Conservation (phyloP, 1,284 basidiomycete species). For the Stereum hirsutum region DNA sequence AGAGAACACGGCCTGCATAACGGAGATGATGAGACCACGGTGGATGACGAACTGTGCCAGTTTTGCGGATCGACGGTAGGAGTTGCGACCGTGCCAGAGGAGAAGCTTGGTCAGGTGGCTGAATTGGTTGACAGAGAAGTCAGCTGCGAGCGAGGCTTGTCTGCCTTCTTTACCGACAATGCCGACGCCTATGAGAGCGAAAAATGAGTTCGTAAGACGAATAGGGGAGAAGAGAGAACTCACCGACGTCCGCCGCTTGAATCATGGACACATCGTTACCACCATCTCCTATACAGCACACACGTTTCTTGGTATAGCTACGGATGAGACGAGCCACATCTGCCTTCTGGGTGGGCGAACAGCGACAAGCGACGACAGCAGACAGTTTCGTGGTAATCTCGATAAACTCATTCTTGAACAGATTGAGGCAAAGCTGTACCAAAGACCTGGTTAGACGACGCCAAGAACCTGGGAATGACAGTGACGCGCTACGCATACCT, state of each 20-base stretch:
- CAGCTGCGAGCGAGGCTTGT: constrained; percentile 95
- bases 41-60: constrained; percentile 99
- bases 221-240: constrained; percentile 21
- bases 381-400: constrained; percentile 93
- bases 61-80: constrained; percentile 96
- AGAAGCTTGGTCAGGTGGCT: constrained; percentile 91
- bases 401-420: constrained; percentile 92
- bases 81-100: constrained; percentile 96
- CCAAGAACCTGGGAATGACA: not conserved
- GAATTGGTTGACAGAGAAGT: constrained; percentile 97
- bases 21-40: constrained; percentile 93
- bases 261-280: constrained; percentile 97
- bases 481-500: constrained; percentile 39
- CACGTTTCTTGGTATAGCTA: constrained; percentile 83
- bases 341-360: constrained; percentile 98
- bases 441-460: not conserved
- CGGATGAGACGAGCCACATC: constrained; percentile 94
- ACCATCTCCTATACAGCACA: constrained; percentile 96
- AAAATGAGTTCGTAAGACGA: not conserved
- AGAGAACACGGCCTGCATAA: constrained; percentile 96
- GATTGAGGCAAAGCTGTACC: constrained; percentile 83
- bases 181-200: constrained; percentile 65
- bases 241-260: constrained; percentile 89
- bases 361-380: constrained; percentile 95
- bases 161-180: constrained; percentile 99